Evolutionary conservation across 2,329 filamentous ascomycete genomes (phyloP).

Genomic region (Paecilomyces fulvus): DNA sequence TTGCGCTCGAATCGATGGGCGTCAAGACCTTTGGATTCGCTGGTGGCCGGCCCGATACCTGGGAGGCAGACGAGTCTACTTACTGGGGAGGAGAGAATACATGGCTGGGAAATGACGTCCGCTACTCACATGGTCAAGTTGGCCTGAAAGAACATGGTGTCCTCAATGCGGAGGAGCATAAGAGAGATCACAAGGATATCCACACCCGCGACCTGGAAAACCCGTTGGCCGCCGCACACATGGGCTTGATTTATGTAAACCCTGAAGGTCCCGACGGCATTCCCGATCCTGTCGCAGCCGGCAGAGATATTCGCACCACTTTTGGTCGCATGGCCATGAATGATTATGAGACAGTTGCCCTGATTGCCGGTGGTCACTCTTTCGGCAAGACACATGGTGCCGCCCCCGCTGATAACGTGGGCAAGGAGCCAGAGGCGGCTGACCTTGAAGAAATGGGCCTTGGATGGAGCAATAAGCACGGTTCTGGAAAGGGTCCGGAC

Average conservation of each 20-base stretch:
- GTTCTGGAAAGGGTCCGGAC: constrained; percentile 60
- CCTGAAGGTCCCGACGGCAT: constrained; percentile 67
- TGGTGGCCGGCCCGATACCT: constrained; percentile 63
- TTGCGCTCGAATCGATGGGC: constrained; percentile 69
- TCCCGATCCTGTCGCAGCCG: constrained; percentile 61
- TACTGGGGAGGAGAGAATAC: constrained; percentile 71
- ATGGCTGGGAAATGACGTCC: constrained; percentile 67
- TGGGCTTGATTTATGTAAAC: constrained; percentile 77
- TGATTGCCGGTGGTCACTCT: constrained; percentile 69
- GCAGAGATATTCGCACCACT: constrained; percentile 63
- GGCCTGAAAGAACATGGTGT: constrained; percentile 38
- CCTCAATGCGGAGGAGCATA: constrained; percentile 33
- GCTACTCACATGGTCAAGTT: constrained; percentile 50
- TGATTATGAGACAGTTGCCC: constrained; percentile 70
- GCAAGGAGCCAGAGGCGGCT: constrained; percentile 58
- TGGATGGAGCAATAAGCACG: constrained; percentile 61
- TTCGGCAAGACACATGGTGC: constrained; percentile 79
- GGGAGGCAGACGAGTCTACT: constrained; percentile 65
- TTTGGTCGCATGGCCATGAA: constrained; percentile 78
- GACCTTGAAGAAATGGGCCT: constrained; percentile 59
- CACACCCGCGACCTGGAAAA: constrained; percentile 58
- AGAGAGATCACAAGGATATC: constrained; percentile 35
- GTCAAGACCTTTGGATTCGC: constrained; percentile 66
- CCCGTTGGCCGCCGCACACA: constrained; percentile 60
- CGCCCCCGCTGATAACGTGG: constrained; percentile 54